Conservation (phyloP, 2,329 filamentous ascomycete species). For the Daldinia sp. region DNA sequence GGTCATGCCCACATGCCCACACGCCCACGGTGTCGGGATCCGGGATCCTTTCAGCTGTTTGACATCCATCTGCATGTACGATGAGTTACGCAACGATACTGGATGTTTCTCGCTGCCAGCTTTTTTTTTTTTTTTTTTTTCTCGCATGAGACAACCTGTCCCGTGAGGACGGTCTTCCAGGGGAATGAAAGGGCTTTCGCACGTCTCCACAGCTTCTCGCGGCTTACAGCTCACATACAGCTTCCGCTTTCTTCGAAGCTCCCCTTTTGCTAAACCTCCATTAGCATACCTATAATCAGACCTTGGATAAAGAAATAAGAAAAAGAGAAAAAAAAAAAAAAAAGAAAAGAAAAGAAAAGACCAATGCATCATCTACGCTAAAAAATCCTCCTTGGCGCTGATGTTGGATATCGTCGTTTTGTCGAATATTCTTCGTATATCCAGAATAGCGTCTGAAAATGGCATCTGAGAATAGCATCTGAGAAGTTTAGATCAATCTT, state of each 20-base stretch:
- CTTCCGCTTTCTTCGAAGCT: conserved; percentile 24
- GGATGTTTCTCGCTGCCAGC: conserved; percentile 38
- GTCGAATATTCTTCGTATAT: conserved; percentile 31
- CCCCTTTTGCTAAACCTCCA: background rate
- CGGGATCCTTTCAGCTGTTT: conserved; percentile 13
- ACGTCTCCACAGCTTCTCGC: conserved; percentile 34
- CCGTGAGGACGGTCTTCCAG: conserved; percentile 40
- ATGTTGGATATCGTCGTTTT: conserved; percentile 27
- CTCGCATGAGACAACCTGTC: conserved; percentile 42
- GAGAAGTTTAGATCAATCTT: conserved; percentile 32
- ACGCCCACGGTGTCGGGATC: conserved; percentile 25
- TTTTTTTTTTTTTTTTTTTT: conserved; percentile 33
- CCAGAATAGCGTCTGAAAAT: conserved; percentile 24
- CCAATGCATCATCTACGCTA: conserved; percentile 29
- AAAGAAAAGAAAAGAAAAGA: background rate
- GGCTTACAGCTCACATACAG: conserved; percentile 16
- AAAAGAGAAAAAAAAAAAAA: conserved; percentile 4
- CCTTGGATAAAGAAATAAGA: conserved; percentile 4
- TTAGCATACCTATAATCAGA: conserved; percentile 7
- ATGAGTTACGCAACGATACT: conserved; percentile 35
- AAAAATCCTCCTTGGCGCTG: conserved; percentile 35
- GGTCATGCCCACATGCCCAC: conserved; percentile 18
- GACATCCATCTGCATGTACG: conserved; percentile 15
- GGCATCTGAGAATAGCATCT: conserved; percentile 24
- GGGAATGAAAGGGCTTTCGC: conserved; percentile 43